Evolutionary conservation across 2,329 filamentous ascomycete genomes (phyloP).

Genomic region (Curvularia lunata): DNA sequence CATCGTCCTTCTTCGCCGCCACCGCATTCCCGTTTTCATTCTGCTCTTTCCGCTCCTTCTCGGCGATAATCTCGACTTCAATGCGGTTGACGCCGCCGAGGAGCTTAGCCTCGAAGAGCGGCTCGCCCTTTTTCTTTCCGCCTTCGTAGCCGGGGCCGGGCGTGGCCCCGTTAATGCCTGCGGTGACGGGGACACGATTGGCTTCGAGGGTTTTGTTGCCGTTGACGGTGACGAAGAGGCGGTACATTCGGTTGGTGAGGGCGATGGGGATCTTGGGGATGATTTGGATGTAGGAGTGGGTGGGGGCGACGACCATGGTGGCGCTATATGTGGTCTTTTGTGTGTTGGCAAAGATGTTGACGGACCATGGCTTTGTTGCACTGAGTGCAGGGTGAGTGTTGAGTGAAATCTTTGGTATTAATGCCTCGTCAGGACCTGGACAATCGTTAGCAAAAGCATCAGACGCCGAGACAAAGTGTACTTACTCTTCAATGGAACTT

Average conservation of each 20-base stretch:
- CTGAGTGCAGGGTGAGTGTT: conserved; percentile 72
- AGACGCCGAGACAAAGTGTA: not conserved
- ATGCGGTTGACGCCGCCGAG: conserved; percentile 77
- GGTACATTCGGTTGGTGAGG: conserved; percentile 73
- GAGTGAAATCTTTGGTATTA: conserved; percentile 71
- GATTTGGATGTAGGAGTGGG: conserved; percentile 74
- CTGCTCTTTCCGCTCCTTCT: conserved; percentile 59
- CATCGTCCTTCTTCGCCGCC: conserved; percentile 48
- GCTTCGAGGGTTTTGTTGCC: conserved; percentile 66
- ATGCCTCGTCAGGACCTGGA: conserved; percentile 59
- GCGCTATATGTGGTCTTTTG: conserved; percentile 73
- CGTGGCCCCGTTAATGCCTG: conserved; percentile 41
- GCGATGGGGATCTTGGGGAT: conserved; percentile 68
- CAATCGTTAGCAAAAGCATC: conserved; percentile 25
- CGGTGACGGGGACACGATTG: conserved; percentile 58
- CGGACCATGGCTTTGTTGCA: conserved; percentile 65
- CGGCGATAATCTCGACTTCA: conserved; percentile 78
- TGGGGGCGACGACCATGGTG: conserved; percentile 71
- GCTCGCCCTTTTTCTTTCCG: conserved; percentile 60
- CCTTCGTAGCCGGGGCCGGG: conserved; percentile 34
- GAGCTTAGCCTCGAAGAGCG: conserved; percentile 77
- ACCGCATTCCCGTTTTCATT: conserved; percentile 29
- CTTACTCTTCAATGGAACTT: conserved; percentile 56
- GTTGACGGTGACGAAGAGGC: conserved; percentile 76
- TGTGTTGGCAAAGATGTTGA: conserved; percentile 70